A percentile compares a stretch with the other conserved stretches of the same genome.
Evolutionary conservation across 331 rosid genomes (phyloP).

Genomic region (Malus hybrid): DNA sequence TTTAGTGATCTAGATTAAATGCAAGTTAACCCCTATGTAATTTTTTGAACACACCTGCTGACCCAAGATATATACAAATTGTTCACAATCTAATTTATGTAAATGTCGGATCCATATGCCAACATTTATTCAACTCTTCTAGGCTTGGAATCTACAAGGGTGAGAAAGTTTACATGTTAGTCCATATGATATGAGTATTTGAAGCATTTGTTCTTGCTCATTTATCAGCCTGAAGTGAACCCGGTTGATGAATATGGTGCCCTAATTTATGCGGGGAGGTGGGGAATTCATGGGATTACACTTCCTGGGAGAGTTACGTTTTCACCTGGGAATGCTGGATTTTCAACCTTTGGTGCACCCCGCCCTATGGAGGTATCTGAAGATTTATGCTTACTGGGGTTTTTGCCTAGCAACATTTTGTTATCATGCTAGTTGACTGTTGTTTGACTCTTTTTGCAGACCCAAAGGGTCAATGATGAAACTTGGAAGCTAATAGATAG

Average conservation of each 20-base stretch:
- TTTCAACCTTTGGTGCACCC: conserved; percentile 83
- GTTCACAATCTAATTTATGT: not conserved
- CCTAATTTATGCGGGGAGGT: conserved; percentile 78
- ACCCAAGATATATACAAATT: not conserved
- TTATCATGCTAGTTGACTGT: conserved; percentile 5
- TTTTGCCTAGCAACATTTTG: conserved; percentile 6
- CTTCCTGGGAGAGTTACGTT: conserved; percentile 97
- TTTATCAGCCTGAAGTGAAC: conserved; percentile 55
- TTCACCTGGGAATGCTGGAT: conserved; percentile 88
- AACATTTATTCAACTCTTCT: not conserved
- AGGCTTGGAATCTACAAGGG: not conserved
- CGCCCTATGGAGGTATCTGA: conserved; percentile 73
- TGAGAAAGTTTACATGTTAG: not conserved
- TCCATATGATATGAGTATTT: conserved; percentile 13
- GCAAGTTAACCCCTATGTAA: not conserved
- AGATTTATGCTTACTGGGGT: conserved; percentile 6
- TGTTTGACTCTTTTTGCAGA: conserved; percentile 39
- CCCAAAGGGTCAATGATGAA: conserved; percentile 72
- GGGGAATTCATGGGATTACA: conserved; percentile 85
- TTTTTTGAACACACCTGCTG: too few species aligned
- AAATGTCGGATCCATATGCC: not conserved
- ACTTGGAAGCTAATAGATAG: conserved; percentile 89
- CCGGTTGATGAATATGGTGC: conserved; percentile 92
- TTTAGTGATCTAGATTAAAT: not conserved
- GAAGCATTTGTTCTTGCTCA: conserved; percentile 11